Base-by-base conservation (phyloP, 179 eudicot species). In the Amaranthus tricolor region DNA sequence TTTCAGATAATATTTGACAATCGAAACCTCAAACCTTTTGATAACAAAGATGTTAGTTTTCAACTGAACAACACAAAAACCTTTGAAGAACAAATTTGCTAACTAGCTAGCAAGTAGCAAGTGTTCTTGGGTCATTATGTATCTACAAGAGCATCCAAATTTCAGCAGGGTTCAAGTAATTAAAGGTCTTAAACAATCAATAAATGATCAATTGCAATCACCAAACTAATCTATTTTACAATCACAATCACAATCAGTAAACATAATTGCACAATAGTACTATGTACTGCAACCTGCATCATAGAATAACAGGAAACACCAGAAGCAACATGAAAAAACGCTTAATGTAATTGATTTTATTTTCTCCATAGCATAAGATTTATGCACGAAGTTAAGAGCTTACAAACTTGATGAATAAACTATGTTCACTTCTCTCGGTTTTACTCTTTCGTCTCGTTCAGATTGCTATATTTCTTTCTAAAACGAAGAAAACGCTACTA, bases 341-440 rank as follows among this genome's bases (percentile, higher is more conserved):
- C 40, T 31, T 1, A 47, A 0, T 44, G 31, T 62, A 5, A 31
- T 20, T 55, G 21, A 55, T 44, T 54, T 55, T 51, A 19, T 71
- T 49, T 31, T 57, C 43, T 54, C 12, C 13, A 43, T 13, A 21
- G 53, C 70, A 54, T 43, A 54, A 74, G 16, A 45, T 69, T 57
- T 70, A 31, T 44, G 70, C 70, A 70, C 74, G 48, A 57, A 54
- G 67, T 62, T 65, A 69, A 19, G 65, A 53, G 50, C 55, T 16
- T 68, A 51, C 11, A 62, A 20, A 51, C 20, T 19, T 59, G 17
- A 12, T 45, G 51, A 19, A 49, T 50, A 50, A 51, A 59, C 24
- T 31, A 53, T 62, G 69, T 74, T 68, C 78, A 69, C 56, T 48
- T 74, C 31, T 61, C 59, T 43, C 60, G 55, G n/a, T 40, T 40